Percentiles rank a stretch among this genome's conserved stretches.
Conservation (phyloP, 2,329 filamentous ascomycete genomes). For the Sporothrix humicola region DNA sequence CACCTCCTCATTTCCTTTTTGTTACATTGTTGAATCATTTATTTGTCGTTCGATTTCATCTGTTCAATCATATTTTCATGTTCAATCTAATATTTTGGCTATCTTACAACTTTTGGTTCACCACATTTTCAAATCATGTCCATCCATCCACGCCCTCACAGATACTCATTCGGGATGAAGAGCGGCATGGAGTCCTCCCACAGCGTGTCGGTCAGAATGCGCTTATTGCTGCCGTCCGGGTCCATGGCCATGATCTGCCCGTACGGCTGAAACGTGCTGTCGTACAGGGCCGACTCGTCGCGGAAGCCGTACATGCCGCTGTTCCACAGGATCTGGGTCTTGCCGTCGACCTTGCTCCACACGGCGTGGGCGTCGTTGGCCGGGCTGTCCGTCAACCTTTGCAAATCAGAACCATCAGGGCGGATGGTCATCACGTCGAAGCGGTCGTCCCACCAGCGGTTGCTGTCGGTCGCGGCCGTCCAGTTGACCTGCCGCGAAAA, state of each 20-base stretch:
- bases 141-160: too few species aligned
- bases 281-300: constrained; percentile 13
- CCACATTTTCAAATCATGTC: too few species aligned
- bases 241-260: constrained; percentile 28
- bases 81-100: too few species aligned
- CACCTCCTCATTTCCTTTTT: too few species aligned
- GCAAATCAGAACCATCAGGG: not conserved
- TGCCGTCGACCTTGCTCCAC: constrained; percentile 6
- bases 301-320: constrained; percentile 22
- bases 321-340: not conserved
- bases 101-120: too few species aligned
- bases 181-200: constrained; percentile 26
- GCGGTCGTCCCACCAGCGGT: not conserved
- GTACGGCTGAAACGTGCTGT: constrained; percentile 23
- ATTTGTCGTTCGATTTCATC: too few species aligned
- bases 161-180: not conserved
- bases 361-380: constrained; percentile 20
- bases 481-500: constrained; percentile 12
- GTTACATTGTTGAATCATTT: too few species aligned
- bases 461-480: constrained; percentile 2
- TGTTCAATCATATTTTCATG: too few species aligned
- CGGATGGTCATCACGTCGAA: constrained; percentile 2
- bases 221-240: constrained; percentile 27
- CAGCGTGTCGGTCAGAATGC: constrained; percentile 17
- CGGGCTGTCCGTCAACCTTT: not conserved